phyloP scores from a whole-genome alignment of 495 filamentous ascomycete genomes.

The Penicillium steckii region DNA sequence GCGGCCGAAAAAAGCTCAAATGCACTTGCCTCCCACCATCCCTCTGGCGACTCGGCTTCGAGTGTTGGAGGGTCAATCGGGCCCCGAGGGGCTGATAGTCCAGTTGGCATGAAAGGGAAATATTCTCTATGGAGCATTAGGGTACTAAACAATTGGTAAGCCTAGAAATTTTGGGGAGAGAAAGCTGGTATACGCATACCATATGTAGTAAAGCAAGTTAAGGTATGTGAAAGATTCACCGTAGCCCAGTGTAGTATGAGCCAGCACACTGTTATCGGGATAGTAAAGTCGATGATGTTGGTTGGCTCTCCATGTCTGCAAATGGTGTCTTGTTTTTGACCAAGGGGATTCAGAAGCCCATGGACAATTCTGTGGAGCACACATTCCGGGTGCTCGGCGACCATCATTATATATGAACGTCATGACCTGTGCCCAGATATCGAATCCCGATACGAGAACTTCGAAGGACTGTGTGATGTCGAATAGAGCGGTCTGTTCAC shows the following conservation, averaged over 20 bases:
- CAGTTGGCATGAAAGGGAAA: slow-evolving; percentile 22
- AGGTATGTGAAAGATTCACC: slow-evolving; percentile 26
- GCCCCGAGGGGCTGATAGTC: slow-evolving; percentile 12
- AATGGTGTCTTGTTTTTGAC: slow-evolving; percentile 12
- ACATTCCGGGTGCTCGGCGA: slow-evolving; percentile 23
- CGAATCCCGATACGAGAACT: slow-evolving; percentile 21
- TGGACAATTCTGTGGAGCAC: slow-evolving; percentile 19
- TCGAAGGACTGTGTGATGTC: slow-evolving; percentile 21
- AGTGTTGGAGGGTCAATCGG: slow-evolving; percentile 23
- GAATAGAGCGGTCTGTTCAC: slow-evolving; percentile 10
- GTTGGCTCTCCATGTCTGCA: slow-evolving; percentile 18
- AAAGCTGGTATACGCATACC: slow-evolving; percentile 3
- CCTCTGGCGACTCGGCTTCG: slow-evolving; percentile 13
- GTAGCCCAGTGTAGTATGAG: slow-evolving; percentile 15
- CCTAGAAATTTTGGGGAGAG: background rate
- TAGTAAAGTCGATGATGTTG: slow-evolving; percentile 22
- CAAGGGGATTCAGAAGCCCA: slow-evolving; percentile 21
- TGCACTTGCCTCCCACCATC: slow-evolving; percentile 25
- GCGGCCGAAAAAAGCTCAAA: slow-evolving; percentile 17
- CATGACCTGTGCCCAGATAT: slow-evolving; percentile 28
- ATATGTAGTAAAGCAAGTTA: slow-evolving; percentile 22
- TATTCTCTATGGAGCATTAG: slow-evolving; percentile 26
- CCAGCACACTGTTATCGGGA: slow-evolving; percentile 17
- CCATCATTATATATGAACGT: slow-evolving; percentile 26
- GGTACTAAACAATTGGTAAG: slow-evolving; percentile 1